phyloP scores from a whole-genome alignment of 768 basidiomycete species.

The Mycena capillaripes region DNA sequence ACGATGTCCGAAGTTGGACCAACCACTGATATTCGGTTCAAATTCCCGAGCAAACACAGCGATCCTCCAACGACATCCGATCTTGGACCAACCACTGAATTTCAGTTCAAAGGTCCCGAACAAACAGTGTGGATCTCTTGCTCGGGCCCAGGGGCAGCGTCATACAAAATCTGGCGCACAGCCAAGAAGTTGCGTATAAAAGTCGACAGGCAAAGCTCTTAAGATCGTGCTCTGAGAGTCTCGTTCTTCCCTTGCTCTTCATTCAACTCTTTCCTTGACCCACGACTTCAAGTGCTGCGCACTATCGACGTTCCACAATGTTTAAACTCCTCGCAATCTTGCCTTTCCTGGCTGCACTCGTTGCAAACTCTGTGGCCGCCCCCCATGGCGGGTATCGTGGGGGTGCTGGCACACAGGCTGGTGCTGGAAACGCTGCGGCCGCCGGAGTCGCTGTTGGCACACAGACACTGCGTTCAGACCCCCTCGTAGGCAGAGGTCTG shows the following conservation, averaged over 20 bases:
- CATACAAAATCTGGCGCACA: neutral
- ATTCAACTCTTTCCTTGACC: conserved; percentile 14
- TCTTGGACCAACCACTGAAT: too few relatives aligned
- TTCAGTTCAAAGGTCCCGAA: too few relatives aligned
- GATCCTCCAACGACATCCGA: too few relatives aligned
- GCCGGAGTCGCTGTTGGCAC: conserved; percentile 16
- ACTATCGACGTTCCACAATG: conserved; percentile 19
- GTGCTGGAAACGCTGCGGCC: conserved; percentile 7
- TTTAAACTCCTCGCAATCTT: conserved; percentile 19
- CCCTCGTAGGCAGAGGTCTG: too few relatives aligned
- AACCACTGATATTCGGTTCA: conserved; percentile 9
- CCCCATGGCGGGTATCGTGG: conserved; percentile 19
- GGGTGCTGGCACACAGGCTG: conserved; percentile 10
- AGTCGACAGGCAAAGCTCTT: conserved; percentile 2
- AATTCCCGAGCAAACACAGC: conserved; percentile 3
- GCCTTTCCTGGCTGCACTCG: conserved; percentile 19
- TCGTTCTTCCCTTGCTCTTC: conserved; percentile 11
- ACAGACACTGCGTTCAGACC: too few relatives aligned
- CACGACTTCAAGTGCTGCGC: conserved; percentile 16
- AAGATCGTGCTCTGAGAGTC: conserved; percentile 10
- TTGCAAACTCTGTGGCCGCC: conserved; percentile 16
- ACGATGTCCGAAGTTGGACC: conserved; percentile 11
- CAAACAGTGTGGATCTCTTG: too few relatives aligned
- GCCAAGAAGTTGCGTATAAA: conserved; percentile 11
- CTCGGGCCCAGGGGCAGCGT: conserved; percentile 1